Percentiles rank a stretch among this genome's conserved stretches.
These are phyloP conservation scores for Colletotrichum camelliae DNA, from an alignment of 2,329 filamentous ascomycete genomes.

Conservation along the genomic window DNA sequence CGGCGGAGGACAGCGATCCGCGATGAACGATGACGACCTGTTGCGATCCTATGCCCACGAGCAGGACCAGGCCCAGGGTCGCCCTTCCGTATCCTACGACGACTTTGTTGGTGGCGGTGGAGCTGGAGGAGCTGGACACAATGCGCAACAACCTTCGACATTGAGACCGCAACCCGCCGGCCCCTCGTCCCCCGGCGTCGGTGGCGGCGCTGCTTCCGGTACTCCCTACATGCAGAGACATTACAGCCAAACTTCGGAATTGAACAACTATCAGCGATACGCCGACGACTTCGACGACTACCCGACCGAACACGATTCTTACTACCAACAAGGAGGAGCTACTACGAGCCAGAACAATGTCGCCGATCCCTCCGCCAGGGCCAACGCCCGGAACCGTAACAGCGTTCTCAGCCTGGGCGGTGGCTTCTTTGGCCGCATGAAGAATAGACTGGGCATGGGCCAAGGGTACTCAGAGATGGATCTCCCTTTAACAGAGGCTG, in stretches of 20 bases:
- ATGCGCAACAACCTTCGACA: constrained; percentile 50
- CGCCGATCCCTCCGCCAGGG: constrained; percentile 29
- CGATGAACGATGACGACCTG: constrained; percentile 82
- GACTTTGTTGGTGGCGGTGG: constrained; percentile 78
- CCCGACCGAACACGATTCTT: constrained; percentile 77
- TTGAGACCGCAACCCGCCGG: constrained; percentile 39
- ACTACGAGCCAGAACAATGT: constrained; percentile 18
- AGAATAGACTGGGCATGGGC: constrained; percentile 89
- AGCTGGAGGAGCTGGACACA: background rate
- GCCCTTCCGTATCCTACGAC: constrained; percentile 92
- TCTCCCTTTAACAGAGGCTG: constrained; percentile 84
- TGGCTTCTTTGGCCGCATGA: constrained; percentile 84
- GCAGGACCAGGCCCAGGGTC: constrained; percentile 64
- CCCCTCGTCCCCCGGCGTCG: constrained; percentile 15
- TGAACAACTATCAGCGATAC: constrained; percentile 91
- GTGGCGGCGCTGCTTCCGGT: constrained; percentile 31
- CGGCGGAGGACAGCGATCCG: constrained; percentile 75
- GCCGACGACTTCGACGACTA: constrained; percentile 87
- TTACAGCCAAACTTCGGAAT: constrained; percentile 77
- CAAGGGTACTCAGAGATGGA: constrained; percentile 98
- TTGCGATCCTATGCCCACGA: constrained; percentile 77
- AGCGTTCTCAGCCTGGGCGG: constrained; percentile 89
- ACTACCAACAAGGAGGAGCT: constrained; percentile 75
- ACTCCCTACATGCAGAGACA: constrained; percentile 52
- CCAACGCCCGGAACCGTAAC: constrained; percentile 77